Base-by-base conservation (phyloP, 345 rosid genomes). In the Mangifera indica region DNA sequence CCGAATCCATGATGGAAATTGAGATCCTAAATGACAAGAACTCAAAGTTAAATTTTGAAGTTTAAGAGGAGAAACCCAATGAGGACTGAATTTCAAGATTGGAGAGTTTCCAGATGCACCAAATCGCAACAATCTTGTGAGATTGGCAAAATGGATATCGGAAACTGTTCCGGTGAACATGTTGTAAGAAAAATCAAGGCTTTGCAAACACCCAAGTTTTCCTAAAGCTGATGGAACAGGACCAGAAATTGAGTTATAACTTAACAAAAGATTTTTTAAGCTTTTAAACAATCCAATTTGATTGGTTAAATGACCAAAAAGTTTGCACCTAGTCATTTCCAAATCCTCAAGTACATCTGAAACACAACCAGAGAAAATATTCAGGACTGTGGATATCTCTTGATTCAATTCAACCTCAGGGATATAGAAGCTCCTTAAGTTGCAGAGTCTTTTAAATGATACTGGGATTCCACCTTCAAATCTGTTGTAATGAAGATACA, bases 41-140 rank as follows among this genome's bases (percentile, higher is more conserved):
- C 37, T 34, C 37, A 34, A 34, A 34, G 4, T 34, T 5, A 34
- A 34, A 34, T 34, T 34, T 34, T 34, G 37, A 34, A 34, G 37
- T 34, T 34, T 34, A 34, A 34, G 6, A 34, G 37, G 37, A 34
- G 37, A 7, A 34, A 34, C 37, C 37, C 37, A 34, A 0, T 34
- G 37, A 34, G 37, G 37, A 3, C 37, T 34, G 37, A 34, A 34
- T 34, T 34, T 34, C 37, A 34, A 34, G 6, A 3, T 34, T 34
- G 6, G 37, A 34, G 37, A 34, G 37, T 34, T 34, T 34, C 37
- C 37, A 34, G 37, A 34, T 34, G 37, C 37, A 34, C 37, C 37
- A 34, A 11, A 78, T 15, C 9, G 69, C 60, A 48, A 79, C 49
- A 84, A 61, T 5, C 18, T 76, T 46, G 76, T 65, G 37, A n/a